Conservation (phyloP, 352 stramenopile species). For the Globisporangium nagaii region DNA sequence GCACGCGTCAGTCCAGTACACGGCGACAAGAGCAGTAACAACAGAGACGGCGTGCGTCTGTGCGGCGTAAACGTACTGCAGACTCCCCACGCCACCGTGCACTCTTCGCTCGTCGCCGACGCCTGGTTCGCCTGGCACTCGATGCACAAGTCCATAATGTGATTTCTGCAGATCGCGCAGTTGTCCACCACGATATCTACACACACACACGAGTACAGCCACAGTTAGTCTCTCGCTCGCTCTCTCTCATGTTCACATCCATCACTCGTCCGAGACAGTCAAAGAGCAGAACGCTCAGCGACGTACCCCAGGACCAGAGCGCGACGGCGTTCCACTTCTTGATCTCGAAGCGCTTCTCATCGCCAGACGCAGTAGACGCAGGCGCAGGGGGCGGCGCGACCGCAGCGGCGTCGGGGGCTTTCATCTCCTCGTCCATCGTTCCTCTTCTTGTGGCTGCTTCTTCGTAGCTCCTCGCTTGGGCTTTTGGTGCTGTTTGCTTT, state of each 20-base stretch:
- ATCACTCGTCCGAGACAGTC: no score
- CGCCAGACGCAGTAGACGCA: constrained; percentile 3
- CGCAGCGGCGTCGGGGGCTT: constrained; percentile 25
- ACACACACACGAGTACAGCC: constrained; percentile 8
- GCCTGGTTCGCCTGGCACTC: constrained; percentile 97
- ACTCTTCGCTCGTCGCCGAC: constrained; percentile 84
- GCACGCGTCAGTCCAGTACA: constrained; percentile 60
- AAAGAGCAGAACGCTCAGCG: background rate
- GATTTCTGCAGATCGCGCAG: constrained; percentile 99
- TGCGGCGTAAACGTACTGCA: constrained; percentile 68
- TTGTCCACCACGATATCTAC: constrained; percentile 87
- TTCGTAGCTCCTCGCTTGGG: background rate
- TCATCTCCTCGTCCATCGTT: constrained; percentile 74
- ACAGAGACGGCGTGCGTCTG: constrained; percentile 8
- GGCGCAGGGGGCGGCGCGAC: constrained; percentile 10
- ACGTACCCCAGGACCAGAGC: constrained; percentile 97
- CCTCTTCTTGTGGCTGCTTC: background rate
- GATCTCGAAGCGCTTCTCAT: constrained; percentile 97
- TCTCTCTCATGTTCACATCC: background rate
- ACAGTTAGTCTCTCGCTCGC: constrained; percentile 1
- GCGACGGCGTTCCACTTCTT: constrained; percentile 99
- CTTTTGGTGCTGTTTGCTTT: background rate
- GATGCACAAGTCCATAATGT: constrained; percentile 99
- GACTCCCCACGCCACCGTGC: constrained; percentile 82
- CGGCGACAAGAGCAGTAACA: background rate